Conservation (phyloP, 495 filamentous ascomycete species). For the Pseudotulostoma volvatum region DNA sequence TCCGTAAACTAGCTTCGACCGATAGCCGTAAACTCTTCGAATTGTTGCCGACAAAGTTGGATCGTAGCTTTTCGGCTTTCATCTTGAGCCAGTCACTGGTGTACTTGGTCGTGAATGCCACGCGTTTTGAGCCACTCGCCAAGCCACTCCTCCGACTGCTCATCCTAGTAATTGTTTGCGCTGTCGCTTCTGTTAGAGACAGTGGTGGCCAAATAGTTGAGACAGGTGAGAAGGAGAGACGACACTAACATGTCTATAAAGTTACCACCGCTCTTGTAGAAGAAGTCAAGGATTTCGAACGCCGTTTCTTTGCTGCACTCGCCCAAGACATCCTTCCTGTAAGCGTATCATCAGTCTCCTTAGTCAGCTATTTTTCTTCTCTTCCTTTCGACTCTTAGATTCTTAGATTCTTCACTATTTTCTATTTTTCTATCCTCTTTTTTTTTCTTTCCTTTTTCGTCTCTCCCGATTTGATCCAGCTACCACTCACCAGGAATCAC, state of each 20-base stretch:
- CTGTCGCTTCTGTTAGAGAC: too few species aligned
- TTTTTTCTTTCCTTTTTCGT: too few species aligned
- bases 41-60: conserved; percentile 42
- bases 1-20: conserved; percentile 37
- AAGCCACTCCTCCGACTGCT: conserved; percentile 54
- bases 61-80: conserved; percentile 24
- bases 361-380: too few species aligned
- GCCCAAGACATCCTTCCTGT: conserved; percentile 33
- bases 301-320: conserved; percentile 32
- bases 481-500: too few species aligned
- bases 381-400: too few species aligned
- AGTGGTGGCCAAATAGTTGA: too few species aligned
- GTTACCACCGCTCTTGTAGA: conserved; percentile 52
- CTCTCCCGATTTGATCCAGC: too few species aligned
- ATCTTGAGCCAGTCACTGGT: conserved; percentile 27
- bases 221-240: background rate
- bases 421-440: too few species aligned
- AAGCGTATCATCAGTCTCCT: too few species aligned
- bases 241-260: conserved; percentile 48
- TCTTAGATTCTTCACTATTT: too few species aligned
- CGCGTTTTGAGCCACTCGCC: conserved; percentile 58
- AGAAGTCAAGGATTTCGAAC: conserved; percentile 49
- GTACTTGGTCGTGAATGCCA: conserved; percentile 44
- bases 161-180: conserved; percentile 51
- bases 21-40: conserved; percentile 38